Evolutionary conservation across 2,329 filamentous ascomycete species (phyloP), one percentile per base, ranked within the genome.

Genomic region (Claviceps purpurea): DNA sequence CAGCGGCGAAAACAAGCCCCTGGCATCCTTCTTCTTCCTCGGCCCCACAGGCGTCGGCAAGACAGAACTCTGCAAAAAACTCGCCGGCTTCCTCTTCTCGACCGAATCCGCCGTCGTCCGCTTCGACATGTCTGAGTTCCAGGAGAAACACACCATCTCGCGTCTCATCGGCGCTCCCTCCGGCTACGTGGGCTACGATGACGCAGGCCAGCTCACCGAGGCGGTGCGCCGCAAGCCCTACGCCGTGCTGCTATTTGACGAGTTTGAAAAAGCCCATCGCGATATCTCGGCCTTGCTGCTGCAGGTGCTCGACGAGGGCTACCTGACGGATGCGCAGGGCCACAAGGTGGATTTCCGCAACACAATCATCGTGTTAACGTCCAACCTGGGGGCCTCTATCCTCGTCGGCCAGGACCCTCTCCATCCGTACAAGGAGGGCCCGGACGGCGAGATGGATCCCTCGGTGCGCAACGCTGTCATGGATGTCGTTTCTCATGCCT

Each of bases 101-200:
- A 95, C 89, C 1, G 88, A 95, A 61, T 82, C 82, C 30, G 91
- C 93, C 2, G 89, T 98, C 26, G 81, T 96, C 38, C 80, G 93
- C 38, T 97, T 97, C 67, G 93, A 97, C 68, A 97, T 97, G 93
- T 88, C 83, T 60, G 93, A 98, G 64, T 97, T 96, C 66, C 89
- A 95, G 64, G 93, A 97, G 65, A 95, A 95, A 68, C 91, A 97
- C 64, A 97, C 93, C 3, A 87, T 97, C 52, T 95, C 88, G 30
- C 80, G 91, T 18, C 78, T 97, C 37, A 96, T 97, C 58, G 93
- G 93, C 45, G 86, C 87, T 3, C 93, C 93, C 0, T 91, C 93
- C 5, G 91, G 91, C 22, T 97, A 97, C 63, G 87, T 97, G 26
- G 93, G 93, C 10, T 97, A 97, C 63, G 93, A 98, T 47, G 93